A percentile compares a stretch with the other conserved stretches of the same genome.
These are phyloP conservation scores for Talaromyces nanjingensis DNA, from an alignment of 495 filamentous ascomycete species.

Conservation along the genomic window DNA sequence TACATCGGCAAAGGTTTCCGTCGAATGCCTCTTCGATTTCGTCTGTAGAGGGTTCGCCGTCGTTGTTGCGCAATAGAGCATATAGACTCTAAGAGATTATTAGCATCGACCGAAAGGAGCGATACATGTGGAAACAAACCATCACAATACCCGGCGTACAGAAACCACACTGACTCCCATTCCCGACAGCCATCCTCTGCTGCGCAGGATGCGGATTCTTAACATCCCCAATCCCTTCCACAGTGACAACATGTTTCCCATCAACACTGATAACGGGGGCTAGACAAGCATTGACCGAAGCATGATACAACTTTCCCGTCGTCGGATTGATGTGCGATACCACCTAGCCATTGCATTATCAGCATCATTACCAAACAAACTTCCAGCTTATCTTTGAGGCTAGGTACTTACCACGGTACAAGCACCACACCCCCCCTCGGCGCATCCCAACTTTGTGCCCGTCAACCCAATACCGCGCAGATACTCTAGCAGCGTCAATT, in stretches of 20 bases:
- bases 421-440: constrained; percentile 93
- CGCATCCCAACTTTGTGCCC: constrained; percentile 69
- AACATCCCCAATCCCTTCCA: constrained; percentile 92
- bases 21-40: constrained; percentile 88
- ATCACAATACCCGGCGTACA: constrained; percentile 98
- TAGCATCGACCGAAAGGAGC: neutral
- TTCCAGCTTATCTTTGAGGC: constrained; percentile 43
- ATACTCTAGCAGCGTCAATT: constrained; percentile 90
- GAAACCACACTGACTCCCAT: constrained; percentile 67
- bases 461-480: constrained; percentile 85
- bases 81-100: constrained; percentile 16
- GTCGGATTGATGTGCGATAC: constrained; percentile 90
- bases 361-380: constrained; percentile 29
- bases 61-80: constrained; percentile 64
- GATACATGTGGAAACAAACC: constrained; percentile 31
- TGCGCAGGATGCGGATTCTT: constrained; percentile 85
- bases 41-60: constrained; percentile 54
- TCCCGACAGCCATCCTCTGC: constrained; percentile 70
- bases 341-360: constrained; percentile 42
- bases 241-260: constrained; percentile 96
- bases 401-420: constrained; percentile 71
- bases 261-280: constrained; percentile 88
- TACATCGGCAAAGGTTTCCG: constrained; percentile 93
- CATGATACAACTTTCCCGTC: constrained; percentile 76
- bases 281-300: constrained; percentile 83